Conservation (phyloP, 2,329 filamentous ascomycete genomes). For the Colletotrichum godetiae region DNA sequence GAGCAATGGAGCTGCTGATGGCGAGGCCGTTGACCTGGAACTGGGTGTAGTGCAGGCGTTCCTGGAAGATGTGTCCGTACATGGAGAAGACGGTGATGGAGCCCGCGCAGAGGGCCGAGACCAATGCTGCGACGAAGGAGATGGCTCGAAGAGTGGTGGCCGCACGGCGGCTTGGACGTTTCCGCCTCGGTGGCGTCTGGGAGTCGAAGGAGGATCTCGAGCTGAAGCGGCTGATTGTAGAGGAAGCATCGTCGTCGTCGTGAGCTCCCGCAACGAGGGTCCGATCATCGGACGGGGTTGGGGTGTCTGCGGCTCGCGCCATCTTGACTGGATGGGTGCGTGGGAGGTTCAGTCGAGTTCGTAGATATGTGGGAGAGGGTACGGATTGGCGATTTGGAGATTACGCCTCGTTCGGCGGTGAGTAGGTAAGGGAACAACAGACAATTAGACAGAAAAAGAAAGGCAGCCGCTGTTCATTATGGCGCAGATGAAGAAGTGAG, state of each 20-base stretch:
- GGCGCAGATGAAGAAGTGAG: neutral
- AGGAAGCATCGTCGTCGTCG: slow-evolving; percentile 33
- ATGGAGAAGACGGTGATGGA: slow-evolving; percentile 94
- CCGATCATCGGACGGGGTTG: slow-evolving; percentile 20
- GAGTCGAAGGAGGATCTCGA: slow-evolving; percentile 40
- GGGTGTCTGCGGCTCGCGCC: slow-evolving; percentile 28
- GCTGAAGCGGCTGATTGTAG: slow-evolving; percentile 35
- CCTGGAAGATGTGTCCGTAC: slow-evolving; percentile 91
- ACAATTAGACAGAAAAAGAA: slow-evolving; percentile 1
- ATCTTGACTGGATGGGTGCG: slow-evolving; percentile 13
- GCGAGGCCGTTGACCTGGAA: slow-evolving; percentile 91
- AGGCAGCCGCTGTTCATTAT: slow-evolving; percentile 10
- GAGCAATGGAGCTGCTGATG: slow-evolving; percentile 85
- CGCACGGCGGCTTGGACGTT: slow-evolving; percentile 27
- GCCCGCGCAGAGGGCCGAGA: slow-evolving; percentile 81
- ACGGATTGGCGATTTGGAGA: neutral
- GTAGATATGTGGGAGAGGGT: neutral
- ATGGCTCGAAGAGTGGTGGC: slow-evolving; percentile 52
- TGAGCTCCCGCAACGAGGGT: neutral
- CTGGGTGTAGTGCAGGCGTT: slow-evolving; percentile 87
- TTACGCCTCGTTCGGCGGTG: neutral
- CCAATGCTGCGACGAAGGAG: slow-evolving; percentile 65
- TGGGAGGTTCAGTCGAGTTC: neutral
- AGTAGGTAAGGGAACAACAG: neutral
- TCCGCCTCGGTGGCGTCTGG: slow-evolving; percentile 25